Percentiles rank a stretch among this genome's conserved stretches.
Conservation (phyloP, 139 green algal genomes). For the Chlamydomonas schloesseri region DNA sequence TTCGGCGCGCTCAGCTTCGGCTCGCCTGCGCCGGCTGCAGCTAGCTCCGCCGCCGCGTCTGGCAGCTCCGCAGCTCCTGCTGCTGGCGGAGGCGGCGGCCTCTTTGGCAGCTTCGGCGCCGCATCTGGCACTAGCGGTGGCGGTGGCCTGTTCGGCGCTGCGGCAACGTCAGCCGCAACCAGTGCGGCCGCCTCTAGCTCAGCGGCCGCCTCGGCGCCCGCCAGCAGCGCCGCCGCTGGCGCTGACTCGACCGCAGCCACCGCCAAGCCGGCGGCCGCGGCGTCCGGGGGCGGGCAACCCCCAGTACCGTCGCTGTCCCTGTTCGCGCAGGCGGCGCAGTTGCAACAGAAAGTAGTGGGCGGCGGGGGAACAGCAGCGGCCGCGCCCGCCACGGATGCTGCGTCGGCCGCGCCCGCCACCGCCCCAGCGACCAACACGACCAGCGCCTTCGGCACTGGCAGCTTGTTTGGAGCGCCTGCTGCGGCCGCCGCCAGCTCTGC, state of each 20-base stretch:
- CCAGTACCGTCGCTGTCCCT: constrained; percentile 27
- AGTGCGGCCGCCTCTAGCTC: not conserved
- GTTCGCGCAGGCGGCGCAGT: constrained; percentile 11
- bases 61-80: not conserved
- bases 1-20: not conserved
- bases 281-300: not conserved
- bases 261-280: not conserved
- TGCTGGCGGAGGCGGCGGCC: not conserved
- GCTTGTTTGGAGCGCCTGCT: not conserved
- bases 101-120: not conserved
- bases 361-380: not conserved
- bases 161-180: not conserved
- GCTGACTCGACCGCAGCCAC: not conserved
- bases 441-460: not conserved
- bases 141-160: not conserved
- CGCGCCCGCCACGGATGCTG: too few relatives aligned
- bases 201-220: not conserved
- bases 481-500: not conserved
- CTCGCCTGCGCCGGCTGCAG: not conserved
- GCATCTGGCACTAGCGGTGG: not conserved
- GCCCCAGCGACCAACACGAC: not conserved
- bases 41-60: not conserved
- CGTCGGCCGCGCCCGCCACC: not conserved
- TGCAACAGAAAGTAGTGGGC: not conserved
- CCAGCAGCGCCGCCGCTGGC: not conserved